These are phyloP conservation scores for Quercus parvula DNA, from an alignment of 306 rosid genomes.

Conservation along the genomic window DNA sequence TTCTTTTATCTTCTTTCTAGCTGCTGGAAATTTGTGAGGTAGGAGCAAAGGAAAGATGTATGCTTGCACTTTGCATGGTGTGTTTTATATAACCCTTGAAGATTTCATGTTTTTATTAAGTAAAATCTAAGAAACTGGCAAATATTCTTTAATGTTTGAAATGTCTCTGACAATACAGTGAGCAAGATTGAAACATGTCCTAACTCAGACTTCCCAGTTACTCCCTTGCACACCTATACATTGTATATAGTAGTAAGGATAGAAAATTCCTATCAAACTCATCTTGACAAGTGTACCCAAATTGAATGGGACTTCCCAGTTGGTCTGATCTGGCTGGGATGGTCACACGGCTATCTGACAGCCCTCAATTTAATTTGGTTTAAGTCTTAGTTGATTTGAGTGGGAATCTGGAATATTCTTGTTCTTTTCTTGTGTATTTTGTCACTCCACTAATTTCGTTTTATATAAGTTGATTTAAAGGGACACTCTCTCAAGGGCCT, in stretches of 20 bases:
- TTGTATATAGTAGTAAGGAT: not conserved
- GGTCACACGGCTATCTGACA: not conserved
- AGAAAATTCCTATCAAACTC: not conserved
- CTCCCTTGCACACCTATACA: not conserved
- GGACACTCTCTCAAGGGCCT: not conserved
- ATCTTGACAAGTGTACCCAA: not conserved
- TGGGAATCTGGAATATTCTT: conserved; percentile 12
- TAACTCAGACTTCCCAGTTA: not conserved
- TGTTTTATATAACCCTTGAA: not conserved
- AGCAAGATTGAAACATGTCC: not conserved
- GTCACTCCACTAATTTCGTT: too few species aligned
- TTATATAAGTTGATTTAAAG: not conserved
- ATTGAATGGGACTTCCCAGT: not conserved
- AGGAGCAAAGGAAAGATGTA: not conserved
- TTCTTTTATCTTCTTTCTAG: not conserved
- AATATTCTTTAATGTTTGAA: not conserved
- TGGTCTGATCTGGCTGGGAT: not conserved
- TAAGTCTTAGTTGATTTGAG: conserved; percentile 1
- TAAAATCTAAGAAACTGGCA: not conserved
- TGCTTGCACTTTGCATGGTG: not conserved
- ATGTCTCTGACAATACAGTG: not conserved
- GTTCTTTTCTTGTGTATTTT: not conserved
- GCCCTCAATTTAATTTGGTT: not conserved
- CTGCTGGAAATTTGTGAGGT: not conserved
- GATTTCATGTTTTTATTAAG: not conserved